phyloP scores from a whole-genome alignment of 2,329 filamentous ascomycete species.

The Phyllosticta citrichinensis region DNA sequence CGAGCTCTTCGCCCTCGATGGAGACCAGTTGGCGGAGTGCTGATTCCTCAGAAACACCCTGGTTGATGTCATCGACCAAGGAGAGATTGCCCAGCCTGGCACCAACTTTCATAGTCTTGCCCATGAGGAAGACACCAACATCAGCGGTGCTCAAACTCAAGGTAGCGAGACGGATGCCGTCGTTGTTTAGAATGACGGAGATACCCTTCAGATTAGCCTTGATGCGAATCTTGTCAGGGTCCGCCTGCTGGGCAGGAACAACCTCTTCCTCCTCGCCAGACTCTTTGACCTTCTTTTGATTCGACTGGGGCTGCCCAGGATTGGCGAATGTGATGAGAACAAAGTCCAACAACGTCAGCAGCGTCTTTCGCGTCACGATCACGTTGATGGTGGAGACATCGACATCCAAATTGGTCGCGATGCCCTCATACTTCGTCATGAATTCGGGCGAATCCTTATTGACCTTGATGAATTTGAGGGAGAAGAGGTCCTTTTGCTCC shows the following conservation, averaged over 20 bases:
- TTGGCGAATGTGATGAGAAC: conserved; percentile 83
- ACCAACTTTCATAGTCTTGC: conserved; percentile 76
- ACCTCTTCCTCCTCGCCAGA: conserved; percentile 20
- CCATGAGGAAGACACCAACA: conserved; percentile 78
- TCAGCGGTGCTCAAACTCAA: conserved; percentile 87
- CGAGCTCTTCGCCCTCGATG: conserved; percentile 90
- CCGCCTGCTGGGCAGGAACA: conserved; percentile 26
- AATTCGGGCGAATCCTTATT: conserved; percentile 90
- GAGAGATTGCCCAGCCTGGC: conserved; percentile 80
- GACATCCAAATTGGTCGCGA: conserved; percentile 86
- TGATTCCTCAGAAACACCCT: conserved; percentile 73
- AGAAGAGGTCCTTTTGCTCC: conserved; percentile 70
- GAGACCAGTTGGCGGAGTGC: conserved; percentile 78
- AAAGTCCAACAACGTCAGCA: conserved; percentile 89
- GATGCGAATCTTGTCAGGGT: conserved; percentile 74
- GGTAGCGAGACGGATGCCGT: conserved; percentile 88
- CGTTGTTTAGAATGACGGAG: conserved; percentile 89
- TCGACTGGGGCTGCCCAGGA: conserved; percentile 36
- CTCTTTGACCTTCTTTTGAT: conserved; percentile 15
- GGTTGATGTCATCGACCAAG: conserved; percentile 86
- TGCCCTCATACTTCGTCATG: conserved; percentile 79
- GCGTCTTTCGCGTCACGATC: conserved; percentile 83
- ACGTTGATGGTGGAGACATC: conserved; percentile 92
- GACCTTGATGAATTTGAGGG: conserved; percentile 80
- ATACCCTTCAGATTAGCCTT: conserved; percentile 92